Evolutionary conservation across 805 yeast genomes (phyloP), one percentile per base, ranked within the genome.

Genomic region (Metschnikowia hibisci): DNA sequence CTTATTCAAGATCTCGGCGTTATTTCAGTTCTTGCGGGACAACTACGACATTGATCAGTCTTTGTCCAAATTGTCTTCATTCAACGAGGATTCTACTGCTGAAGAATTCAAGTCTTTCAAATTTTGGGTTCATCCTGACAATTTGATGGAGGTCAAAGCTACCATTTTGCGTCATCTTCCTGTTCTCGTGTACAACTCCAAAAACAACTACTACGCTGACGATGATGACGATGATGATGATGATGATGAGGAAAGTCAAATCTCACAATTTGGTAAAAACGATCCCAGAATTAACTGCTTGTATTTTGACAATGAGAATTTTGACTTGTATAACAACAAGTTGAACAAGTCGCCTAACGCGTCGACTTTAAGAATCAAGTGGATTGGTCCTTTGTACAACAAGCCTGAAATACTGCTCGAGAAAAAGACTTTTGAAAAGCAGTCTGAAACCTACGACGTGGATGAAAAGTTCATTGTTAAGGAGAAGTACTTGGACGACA

Each of bases 101-200:
- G 69, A 70, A 60, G 55, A 51, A 16, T 81, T 55, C 71, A 82
- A 71, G 50, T 82, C 87, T 12, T 81, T 83, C 65, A 88, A 87
- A 67, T 91, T 91, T 64, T 91, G 99, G 99, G 77, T 93, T 34
- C 98, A 91, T 62, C 90, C 91, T n/a, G 99, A 93, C 55, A 86
- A 88, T 61, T 63, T 93, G 28, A 90, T 91, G 96, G 98, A 91
- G 67, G 96, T 90, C 43, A 91, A 91, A 69, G 88, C 98, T n/a
- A 81, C 89, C 46, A 87, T 91, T 52, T 77, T 91, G 60, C 84
- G 98, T 62, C 95, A 88, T 57, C 77, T 91, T 52, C 99, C 99
- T 1, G 95, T 90, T 5, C 74, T 91, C 49, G 85, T 91, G 37
- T 93, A 89, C 58, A 63, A 55, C 47, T 48, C 55, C 55, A 58